Evolutionary conservation across 352 stramenopile species (phyloP), one percentile per base, ranked within the genome.

Genomic region (Aphanomyces euteiches): DNA sequence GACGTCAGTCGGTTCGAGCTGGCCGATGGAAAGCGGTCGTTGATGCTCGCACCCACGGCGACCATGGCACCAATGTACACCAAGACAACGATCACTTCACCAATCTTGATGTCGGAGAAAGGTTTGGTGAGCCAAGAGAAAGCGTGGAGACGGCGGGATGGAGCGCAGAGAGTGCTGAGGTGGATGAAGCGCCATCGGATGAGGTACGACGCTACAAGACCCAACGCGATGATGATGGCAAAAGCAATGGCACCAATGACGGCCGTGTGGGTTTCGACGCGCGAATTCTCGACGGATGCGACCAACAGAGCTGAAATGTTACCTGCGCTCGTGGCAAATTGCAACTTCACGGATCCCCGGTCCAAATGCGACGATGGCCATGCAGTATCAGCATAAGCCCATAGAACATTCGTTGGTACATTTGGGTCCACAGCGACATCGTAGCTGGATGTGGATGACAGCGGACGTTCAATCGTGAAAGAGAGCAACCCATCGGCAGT

Each of bases 51-150:
- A 8, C 10, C 12, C 47, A 80, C 77, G 15, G 43, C 39, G 15
- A 87, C 66, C n/a, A 90, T 61, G 0, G 81, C 79, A n/a, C 59
- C 80, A 3, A 85, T 56, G 43, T 92, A 92, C 39, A 89, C 81
- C 36, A 93, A 70, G 66, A 90, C 71, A 13, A 93, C 73, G 21
- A 90, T 48, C 47, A 82, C 59, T 72, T 93, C 84, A 21, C 83
- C 86, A 12, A 90, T 34, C 36, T 80, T 72, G 3, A 93, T 70
- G 39, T 93, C 83, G 0, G 77, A 80, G n/a, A 90, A 58, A 8
- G 67, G 78, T 74, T 90, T 81, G 38, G 81, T 56, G 12, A 90
- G 58, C 77, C 85, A 79, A 17, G 77, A 10, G 59, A 17, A 41
- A 45, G 59, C 19, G 59, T 21, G 17, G 5, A 56, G 10, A 67